Evolutionary conservation across 192 early-diverging fungal genomes (phyloP), one percentile per base, ranked within the genome.

Genomic region (Phycomyces blakesleeanus): DNA sequence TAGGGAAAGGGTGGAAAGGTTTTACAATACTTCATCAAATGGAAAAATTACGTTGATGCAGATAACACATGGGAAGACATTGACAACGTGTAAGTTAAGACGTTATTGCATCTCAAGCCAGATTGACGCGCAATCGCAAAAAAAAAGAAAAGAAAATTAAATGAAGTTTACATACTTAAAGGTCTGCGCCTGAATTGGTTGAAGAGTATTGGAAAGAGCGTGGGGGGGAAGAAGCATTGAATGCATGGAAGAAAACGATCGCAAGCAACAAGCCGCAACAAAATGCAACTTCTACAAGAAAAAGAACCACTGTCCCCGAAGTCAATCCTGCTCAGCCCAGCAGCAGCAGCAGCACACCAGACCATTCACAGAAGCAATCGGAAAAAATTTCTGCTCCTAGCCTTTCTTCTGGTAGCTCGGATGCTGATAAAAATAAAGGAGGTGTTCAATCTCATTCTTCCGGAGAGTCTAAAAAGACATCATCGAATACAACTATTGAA

Each of bases 51-150:
- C 9, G 24, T 3, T 11, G 51, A 54, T 1, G 11, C 20, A 3
- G 61, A 63, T 10, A 63, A 63, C 22, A 63, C 38, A 4, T 63
- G 61, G 61, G 61, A 63, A 18, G 25, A 40, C 6, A 51, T 40
- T 53, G 21, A 41, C 4, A 40, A 63, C 24, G 51, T 63, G 61
- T 63, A 63, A 42, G 47, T 62, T 21, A n/a, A 57, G 15, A 8
- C 5, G 5, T 9, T 24, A n/a, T n/a, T n/a, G n/a, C n/a, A n/a
- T n/a, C n/a, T n/a, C n/a, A n/a, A n/a, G n/a, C n/a, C n/a, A n/a
- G n/a, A n/a, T n/a, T n/a, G n/a, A n/a, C n/a, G n/a, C n/a, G n/a
- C n/a, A n/a, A n/a, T n/a, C n/a, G n/a, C n/a, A n/a, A n/a, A n/a
- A n/a, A n/a, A n/a, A n/a, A n/a, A n/a, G n/a, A 7, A 22, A n/a